phyloP scores from a whole-genome alignment of 768 basidiomycete species.

The Tulasnella calospora region DNA sequence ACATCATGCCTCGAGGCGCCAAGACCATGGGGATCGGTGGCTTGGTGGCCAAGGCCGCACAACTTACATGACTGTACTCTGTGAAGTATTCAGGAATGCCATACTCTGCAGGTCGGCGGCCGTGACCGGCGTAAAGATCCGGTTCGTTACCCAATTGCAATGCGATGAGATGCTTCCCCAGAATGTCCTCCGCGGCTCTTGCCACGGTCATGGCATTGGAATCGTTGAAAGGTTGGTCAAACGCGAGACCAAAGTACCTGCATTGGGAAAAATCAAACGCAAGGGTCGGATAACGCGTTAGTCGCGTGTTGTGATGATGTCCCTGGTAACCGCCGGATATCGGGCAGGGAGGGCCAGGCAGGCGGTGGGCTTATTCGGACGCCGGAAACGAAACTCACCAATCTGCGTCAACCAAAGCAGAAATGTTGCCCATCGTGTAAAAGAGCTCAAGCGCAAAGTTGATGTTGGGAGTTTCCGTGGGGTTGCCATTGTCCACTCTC shows the following conservation, averaged over 20 bases:
- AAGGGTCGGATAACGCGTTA: background rate
- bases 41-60: background rate
- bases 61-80: constrained; percentile 27
- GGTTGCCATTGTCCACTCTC: background rate
- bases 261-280: background rate
- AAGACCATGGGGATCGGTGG: background rate
- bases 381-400: constrained; percentile 46
- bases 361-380: background rate
- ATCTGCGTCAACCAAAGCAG: constrained; percentile 50
- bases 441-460: constrained; percentile 62
- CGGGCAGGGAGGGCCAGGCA: background rate
- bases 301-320: background rate
- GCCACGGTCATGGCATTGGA: constrained; percentile 40
- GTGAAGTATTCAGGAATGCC: constrained; percentile 30
- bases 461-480: constrained; percentile 62
- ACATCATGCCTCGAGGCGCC: background rate
- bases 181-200: constrained; percentile 53
- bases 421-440: constrained; percentile 59
- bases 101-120: constrained; percentile 34
- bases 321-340: background rate
- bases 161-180: constrained; percentile 62
- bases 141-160: constrained; percentile 74
- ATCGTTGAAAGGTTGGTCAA: constrained; percentile 22
- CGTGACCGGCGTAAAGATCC: constrained; percentile 63
- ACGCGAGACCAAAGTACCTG: constrained; percentile 36